Evolutionary conservation across 2,329 filamentous ascomycete species (phyloP), one percentile per base, ranked within the genome.

Genomic region (Tolypocladium sp.): DNA sequence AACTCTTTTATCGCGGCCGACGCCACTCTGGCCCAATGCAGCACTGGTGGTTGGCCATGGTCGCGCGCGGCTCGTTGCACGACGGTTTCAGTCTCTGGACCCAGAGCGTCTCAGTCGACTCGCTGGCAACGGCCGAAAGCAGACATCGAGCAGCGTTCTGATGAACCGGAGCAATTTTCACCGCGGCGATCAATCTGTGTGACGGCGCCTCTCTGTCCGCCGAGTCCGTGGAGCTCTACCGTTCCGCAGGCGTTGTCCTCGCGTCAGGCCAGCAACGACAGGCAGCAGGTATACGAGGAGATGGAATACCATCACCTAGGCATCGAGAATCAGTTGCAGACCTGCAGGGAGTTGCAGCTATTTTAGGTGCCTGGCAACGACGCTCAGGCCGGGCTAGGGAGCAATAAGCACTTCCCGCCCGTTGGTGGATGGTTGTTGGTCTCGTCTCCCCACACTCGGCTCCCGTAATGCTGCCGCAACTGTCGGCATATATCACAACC

Each of bases 1-100:
- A 46, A 27, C 8, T 13, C 44, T 33, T 15, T 20, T 6, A n/a
- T 52, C 4, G 15, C 2, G 20, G 6, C 15, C 20, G 9, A 35
- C n/a, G 30, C 4, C 49, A 12, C 30, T 22, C 6, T 22, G 30
- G 33, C 27, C 49, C 15, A 22, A 30, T 22, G 30, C 30, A 53
- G 49, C 30, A n/a, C 30, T 17, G 20, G 17, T 22, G 22, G 17
- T 42, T 53, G 56, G 44, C 30, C 27, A 20, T 4, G 46, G 17
- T 58, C 57, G 49, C 51, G 38, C 46, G 37, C 56, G 56, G 35
- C 22, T 46, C 58, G 55, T 59, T 54, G 58, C 58, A 59, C 22
- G 58, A 54, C 49, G 58, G 58, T 59, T 59, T 59, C 58, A 57
- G 55, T 22, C 46, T 40, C 53, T 30, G 7, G 38, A 15, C 17